Conservation (phyloP, 495 filamentous ascomycete genomes). For the Talaromyces wortmannii region DNA sequence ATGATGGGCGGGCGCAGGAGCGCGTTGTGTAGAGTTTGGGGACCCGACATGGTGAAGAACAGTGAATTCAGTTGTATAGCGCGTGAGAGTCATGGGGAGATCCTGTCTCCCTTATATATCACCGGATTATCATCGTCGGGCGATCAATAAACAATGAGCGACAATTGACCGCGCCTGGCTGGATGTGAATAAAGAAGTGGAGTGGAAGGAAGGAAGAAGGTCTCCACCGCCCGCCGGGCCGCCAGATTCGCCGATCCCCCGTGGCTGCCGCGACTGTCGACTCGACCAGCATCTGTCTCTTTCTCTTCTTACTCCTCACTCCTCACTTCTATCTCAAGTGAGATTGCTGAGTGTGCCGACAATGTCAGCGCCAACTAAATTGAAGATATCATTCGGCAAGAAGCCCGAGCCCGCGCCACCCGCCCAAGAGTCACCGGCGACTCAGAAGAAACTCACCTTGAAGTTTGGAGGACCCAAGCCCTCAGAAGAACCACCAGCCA, state of each 20-base stretch:
- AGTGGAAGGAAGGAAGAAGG: not conserved
- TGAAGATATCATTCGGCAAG: conserved; percentile 47
- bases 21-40: conserved; percentile 55
- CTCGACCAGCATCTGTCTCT: not conserved
- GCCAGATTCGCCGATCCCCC: conserved; percentile 3
- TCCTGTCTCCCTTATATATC: conserved; percentile 2
- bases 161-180: not conserved
- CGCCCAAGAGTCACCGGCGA: not conserved
- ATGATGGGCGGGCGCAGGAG: conserved; percentile 76
- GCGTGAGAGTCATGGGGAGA: not conserved
- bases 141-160: not conserved
- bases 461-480: conserved; percentile 39
- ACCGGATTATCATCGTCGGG: conserved; percentile 1
- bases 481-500: conserved; percentile 17
- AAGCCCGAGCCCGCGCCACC: conserved; percentile 22
- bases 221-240: not conserved
- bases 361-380: conserved; percentile 10
- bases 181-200: not conserved
- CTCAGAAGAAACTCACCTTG: conserved; percentile 41
- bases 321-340: not conserved
- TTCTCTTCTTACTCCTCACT: not conserved
- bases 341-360: conserved; percentile 32
- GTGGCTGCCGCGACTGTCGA: not conserved
- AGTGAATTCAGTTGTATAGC: not conserved
- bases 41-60: conserved; percentile 25